Base-by-base conservation (phyloP, 169 alveolate species). In the Plasmodium knowlesi region DNA sequence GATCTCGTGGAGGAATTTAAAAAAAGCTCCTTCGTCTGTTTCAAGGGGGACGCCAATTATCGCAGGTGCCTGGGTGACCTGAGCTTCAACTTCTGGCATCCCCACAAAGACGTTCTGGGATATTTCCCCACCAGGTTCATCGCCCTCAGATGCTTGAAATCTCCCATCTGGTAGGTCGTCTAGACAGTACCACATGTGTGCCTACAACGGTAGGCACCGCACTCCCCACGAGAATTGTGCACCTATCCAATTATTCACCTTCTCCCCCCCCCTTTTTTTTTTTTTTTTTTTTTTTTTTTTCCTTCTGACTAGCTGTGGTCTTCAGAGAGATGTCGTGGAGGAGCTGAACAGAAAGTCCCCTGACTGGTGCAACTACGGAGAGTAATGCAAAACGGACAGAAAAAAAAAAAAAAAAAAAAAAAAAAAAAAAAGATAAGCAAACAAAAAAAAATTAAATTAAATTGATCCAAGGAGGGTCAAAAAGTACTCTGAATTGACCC, bases 291-390 rank as follows among this genome's bases (percentile, higher is more conserved):
- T 53, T 37, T 54, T 54, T 39, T 82, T 41, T 28, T 8, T 46
- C 28, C 25, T 74, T 74, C 67, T 37, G 19, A 5, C 14, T 19
- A 86, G 93, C 61, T 86, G 93, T 54, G 93, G 93, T 4, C 46
- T 86, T 28, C 30, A 76, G 22, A 78, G 70, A 86, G 71, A 54
- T 6, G 37, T 78, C 43, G 93, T 86, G 57, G 81, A 86, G 30
- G 86, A 86, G 30, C 25, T 86, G 72, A 86, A 86, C 79, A 53
- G 67, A 57, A 86, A 73, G 43, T 74, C 70, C 22, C 34, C 67
- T 6, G 93, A 86, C 43, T 86, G 93, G 93, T 74, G 93, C 71
- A 86, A 86, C 85, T 86, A 86, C 32, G 93, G 93, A 12, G 93
- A 86, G 93, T 86, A 86, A 25, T 19, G 61, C 80, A 6, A 30